phyloP scores from a whole-genome alignment of 345 rosid genomes.

The Odontarrhena argentea region DNA sequence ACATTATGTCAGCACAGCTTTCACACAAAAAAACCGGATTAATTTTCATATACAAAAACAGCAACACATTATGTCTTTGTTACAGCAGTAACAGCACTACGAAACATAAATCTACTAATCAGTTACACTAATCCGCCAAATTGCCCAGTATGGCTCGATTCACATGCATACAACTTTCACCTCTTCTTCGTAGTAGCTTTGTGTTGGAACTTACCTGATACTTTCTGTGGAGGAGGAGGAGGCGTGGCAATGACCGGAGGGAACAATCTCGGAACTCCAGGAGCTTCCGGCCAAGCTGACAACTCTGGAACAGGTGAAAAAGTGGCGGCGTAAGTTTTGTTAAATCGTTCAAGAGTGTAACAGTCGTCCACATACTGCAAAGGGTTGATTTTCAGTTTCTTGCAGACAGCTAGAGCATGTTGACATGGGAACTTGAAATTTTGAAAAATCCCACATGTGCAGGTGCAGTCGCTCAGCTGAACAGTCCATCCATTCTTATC shows the following conservation, averaged over 20 bases:
- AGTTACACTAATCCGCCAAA: too few relatives aligned
- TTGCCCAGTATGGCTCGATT: too few relatives aligned
- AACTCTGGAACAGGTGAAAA: background rate
- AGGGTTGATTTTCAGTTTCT: slow-evolving; percentile 10
- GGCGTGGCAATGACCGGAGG: background rate
- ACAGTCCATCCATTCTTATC: background rate
- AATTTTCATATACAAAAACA: too few relatives aligned
- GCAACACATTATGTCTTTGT: background rate
- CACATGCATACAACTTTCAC: too few relatives aligned
- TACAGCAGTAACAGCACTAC: background rate
- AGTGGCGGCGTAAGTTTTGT: background rate
- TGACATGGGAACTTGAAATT: background rate
- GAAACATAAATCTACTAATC: background rate
- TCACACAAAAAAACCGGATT: too few relatives aligned
- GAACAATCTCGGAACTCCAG: background rate
- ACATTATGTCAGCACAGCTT: background rate
- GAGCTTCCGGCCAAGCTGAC: background rate
- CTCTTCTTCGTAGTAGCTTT: background rate
- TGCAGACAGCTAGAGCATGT: background rate
- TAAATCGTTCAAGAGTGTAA: background rate
- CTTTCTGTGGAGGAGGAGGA: background rate
- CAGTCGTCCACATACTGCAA: slow-evolving; percentile 21
- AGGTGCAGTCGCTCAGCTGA: background rate
- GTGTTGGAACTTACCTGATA: background rate
- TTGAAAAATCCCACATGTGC: slow-evolving; percentile 19